Base-by-base conservation (phyloP, 495 filamentous ascomycete genomes). In the Chaetomium fimeti region DNA sequence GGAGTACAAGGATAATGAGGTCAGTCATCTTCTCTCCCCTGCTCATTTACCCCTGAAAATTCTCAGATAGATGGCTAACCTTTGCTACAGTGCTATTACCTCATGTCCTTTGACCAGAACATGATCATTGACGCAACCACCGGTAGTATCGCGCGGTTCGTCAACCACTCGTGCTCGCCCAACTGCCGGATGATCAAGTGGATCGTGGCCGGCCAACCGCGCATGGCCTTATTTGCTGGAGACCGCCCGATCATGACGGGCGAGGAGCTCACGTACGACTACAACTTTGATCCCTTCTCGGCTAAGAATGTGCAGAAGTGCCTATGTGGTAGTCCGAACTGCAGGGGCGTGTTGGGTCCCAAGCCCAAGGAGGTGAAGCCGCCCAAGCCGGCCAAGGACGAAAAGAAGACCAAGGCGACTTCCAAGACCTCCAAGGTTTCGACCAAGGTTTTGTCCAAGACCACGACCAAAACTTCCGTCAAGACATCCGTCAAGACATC, bases 101-200 rank as follows among this genome's bases (percentile, higher is more conserved):
- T 98, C 51, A 98, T 98, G 94, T 91, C 90, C 43, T 96, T 97
- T 74, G 91, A 97, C 70, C 92, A 98, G 74, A 92, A 93, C 78
- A 95, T 98, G 90, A 96, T 98, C 70, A 96, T 98, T 66, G 94
- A 98, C 77, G 94, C 93, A 25, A 97, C 93, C 54, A 88, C 91
- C 58, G 94, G 94, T 68, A 94, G 90, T 61, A 95, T 97, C 75
- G 95, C 94, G 66, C 88, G 94, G 61, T 98, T 98, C 78, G 92
- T 98, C 75, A 98, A 98, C 71, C 94, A 98, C 71, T 96, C 92
- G 5, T 98, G 94, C 75, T 87, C 89, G 64, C 94, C 94, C n/a
- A 98, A 98, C 76, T 98, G 93, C 75, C 83, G 88, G 29, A 97
- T 98, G 90, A 88, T 93, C 59, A 97, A 97, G 77, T 96, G 92